phyloP scores from a whole-genome alignment of 139 green algal species.

The Chlamydomonas applanata region DNA sequence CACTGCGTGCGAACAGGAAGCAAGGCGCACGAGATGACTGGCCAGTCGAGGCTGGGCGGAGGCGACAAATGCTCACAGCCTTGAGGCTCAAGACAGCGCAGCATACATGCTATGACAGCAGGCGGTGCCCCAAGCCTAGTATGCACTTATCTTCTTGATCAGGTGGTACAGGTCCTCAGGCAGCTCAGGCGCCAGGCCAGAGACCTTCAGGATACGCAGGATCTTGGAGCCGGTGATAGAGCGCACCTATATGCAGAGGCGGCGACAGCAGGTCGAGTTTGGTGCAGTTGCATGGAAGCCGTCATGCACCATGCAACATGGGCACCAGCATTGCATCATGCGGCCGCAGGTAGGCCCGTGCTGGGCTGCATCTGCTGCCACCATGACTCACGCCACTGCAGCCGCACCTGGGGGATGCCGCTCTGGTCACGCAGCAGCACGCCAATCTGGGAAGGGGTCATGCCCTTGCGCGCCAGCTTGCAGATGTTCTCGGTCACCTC shows the following conservation, averaged over 20 bases:
- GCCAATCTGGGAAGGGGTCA: conserved; percentile 97
- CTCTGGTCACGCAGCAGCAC: conserved; percentile 94
- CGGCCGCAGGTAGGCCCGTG: not conserved
- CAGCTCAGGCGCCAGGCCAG: conserved; percentile 91
- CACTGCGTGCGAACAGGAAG: conserved; percentile 50
- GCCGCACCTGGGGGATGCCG: conserved; percentile 78
- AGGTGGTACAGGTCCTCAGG: conserved; percentile 98
- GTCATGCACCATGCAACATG: not conserved
- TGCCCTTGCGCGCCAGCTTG: conserved; percentile 98
- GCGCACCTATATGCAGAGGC: conserved; percentile 58
- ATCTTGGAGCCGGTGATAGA: conserved; percentile 94
- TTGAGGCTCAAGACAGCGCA: too few relatives aligned
- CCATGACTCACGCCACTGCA: too few relatives aligned
- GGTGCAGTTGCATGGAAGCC: not conserved
- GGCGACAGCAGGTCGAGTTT: conserved; percentile 19
- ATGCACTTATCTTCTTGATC: conserved; percentile 94
- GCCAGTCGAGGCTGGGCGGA: not conserved
- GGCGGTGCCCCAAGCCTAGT: not conserved
- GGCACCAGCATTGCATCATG: not conserved
- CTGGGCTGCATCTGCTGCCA: not conserved
- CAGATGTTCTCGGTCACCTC: conserved; percentile 85
- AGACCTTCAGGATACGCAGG: conserved; percentile 95
- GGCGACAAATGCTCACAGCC: too few relatives aligned
- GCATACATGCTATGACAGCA: too few relatives aligned
- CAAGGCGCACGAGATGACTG: not conserved